phyloP scores from a whole-genome alignment of 208 protist species.

The Leishmania aethiopica region DNA sequence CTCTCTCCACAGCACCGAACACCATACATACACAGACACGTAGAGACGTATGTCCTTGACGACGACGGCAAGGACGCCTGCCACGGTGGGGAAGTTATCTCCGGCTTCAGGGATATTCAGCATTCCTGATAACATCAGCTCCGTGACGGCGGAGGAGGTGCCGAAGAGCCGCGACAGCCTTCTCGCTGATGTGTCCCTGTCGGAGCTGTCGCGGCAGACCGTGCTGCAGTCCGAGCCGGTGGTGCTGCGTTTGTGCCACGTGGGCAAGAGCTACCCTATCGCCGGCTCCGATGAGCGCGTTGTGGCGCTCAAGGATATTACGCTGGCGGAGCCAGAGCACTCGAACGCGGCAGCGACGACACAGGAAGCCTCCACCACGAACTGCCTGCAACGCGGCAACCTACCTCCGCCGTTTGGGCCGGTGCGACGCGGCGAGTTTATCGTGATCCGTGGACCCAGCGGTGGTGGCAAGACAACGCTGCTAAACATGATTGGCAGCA shows the following conservation, averaged over 20 bases:
- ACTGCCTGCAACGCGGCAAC: neutral
- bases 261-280: conserved; percentile 80
- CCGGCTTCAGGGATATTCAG: neutral
- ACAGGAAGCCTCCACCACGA: neutral
- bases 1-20: neutral
- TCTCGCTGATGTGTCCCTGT: neutral
- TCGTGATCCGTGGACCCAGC: conserved; percentile 97
- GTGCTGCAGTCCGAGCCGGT: conserved; percentile 44
- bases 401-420: conserved; percentile 54
- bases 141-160: neutral
- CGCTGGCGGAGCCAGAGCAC: conserved; percentile 44
- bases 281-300: conserved; percentile 55
- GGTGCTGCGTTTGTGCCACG: conserved; percentile 57
- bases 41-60: neutral
- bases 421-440: conserved; percentile 94
- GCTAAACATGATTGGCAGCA: conserved; percentile 95
- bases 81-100: neutral
- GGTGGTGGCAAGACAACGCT: conserved; percentile 97
- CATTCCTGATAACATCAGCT: neutral
- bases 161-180: neutral
- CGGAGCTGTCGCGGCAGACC: conserved; percentile 19
- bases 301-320: conserved; percentile 66
- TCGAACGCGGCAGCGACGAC: neutral
- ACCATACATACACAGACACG: neutral
- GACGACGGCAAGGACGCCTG: neutral